Evolutionary conservation across 2,329 filamentous ascomycete species (phyloP).

Genomic region (Metarhizium humberi): DNA sequence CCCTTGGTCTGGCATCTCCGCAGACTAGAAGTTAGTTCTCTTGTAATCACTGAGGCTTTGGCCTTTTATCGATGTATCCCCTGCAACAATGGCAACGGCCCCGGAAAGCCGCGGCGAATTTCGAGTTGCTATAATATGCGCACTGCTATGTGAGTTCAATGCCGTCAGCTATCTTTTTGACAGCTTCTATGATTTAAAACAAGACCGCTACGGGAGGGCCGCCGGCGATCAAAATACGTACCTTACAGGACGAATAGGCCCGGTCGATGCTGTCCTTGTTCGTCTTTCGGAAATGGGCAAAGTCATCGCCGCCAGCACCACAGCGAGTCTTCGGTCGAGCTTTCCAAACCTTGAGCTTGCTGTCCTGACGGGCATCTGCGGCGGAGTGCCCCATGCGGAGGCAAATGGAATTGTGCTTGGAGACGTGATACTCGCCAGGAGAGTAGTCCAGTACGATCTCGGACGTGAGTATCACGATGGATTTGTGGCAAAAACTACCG

Average conservation of each 20-base stretch:
- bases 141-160: background rate
- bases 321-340: background rate
- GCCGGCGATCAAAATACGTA: background rate
- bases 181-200: background rate
- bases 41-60: too few species aligned
- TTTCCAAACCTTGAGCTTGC: background rate
- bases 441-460: background rate
- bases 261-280: background rate
- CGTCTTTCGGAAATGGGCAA: background rate
- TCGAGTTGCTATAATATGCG: background rate
- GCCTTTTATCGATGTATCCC: too few species aligned
- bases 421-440: background rate
- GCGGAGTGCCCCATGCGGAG: constrained; percentile 3
- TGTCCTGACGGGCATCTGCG: constrained; percentile 1
- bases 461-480: background rate
- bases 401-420: background rate
- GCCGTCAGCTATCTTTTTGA: background rate
- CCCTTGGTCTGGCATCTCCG: too few species aligned
- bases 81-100: too few species aligned
- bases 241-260: background rate
- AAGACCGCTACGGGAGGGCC: background rate
- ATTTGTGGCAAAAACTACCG: background rate
- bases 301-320: background rate
- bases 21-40: too few species aligned
- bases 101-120: background rate